Percentiles rank a stretch among this genome's conserved stretches.
phyloP scores from a whole-genome alignment of 1,284 basidiomycete species.

The Irpex sp. region DNA sequence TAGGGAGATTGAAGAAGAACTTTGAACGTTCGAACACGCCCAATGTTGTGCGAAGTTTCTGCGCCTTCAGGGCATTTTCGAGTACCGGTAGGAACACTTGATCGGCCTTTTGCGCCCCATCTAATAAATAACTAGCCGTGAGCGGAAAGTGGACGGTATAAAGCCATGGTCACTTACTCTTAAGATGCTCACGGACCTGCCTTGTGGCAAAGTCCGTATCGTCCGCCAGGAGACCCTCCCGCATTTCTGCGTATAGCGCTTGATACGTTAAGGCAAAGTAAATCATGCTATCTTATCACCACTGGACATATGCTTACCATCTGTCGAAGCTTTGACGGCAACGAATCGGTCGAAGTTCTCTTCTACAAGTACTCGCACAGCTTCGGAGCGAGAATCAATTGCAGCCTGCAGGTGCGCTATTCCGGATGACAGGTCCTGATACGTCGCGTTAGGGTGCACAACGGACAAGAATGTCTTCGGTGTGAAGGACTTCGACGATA shows the following conservation, averaged over 20 bases:
- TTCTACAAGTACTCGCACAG: constrained; percentile 92
- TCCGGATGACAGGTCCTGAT: constrained; percentile 83
- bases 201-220: constrained; percentile 82
- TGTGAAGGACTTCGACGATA: constrained; percentile 94
- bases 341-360: constrained; percentile 99
- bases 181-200: constrained; percentile 80
- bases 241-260: constrained; percentile 94
- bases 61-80: constrained; percentile 93
- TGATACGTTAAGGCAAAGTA: neutral
- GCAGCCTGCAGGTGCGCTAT: constrained; percentile 70
- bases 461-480: constrained; percentile 91
- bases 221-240: constrained; percentile 78
- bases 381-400: constrained; percentile 88
- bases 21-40: constrained; percentile 96
- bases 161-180: constrained; percentile 49
- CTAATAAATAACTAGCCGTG: constrained; percentile 35
- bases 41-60: constrained; percentile 89
- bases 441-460: constrained; percentile 95
- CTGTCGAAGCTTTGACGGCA: constrained; percentile 94
- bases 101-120: constrained; percentile 86
- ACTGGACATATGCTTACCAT: constrained; percentile 55
- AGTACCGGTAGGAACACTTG: constrained; percentile 96
- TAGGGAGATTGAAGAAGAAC: constrained; percentile 98
- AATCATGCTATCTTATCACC: constrained; percentile 8
- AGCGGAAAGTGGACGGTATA: neutral